A percentile compares a stretch with the other conserved stretches of the same genome.
These are phyloP conservation scores for Trypethelium eluteriae DNA, from an alignment of 495 filamentous ascomycete species.

Conservation along the genomic window DNA sequence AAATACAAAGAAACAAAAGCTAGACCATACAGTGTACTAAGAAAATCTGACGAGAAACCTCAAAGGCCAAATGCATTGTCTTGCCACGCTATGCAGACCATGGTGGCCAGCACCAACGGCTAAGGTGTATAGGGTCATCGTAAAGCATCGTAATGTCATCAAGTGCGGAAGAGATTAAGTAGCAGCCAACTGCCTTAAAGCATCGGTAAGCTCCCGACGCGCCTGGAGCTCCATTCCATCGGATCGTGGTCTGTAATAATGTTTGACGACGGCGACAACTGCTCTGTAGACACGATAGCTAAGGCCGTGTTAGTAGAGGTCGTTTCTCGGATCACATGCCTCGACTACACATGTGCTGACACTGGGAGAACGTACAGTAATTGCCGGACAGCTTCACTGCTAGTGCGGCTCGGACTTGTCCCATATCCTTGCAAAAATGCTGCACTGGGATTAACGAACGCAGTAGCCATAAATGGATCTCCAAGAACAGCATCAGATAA, in stretches of 20 bases:
- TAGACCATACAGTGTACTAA: neutral
- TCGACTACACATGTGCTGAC: conserved; percentile 44
- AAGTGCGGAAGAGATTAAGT: neutral
- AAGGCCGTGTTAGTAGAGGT: neutral
- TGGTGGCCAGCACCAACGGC: neutral
- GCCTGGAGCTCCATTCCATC: conserved; percentile 32
- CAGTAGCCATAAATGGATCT: conserved; percentile 48
- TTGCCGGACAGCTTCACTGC: conserved; percentile 27
- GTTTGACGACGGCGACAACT: conserved; percentile 29
- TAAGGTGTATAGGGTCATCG: neutral
- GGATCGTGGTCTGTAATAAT: conserved; percentile 30
- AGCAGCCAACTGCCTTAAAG: conserved; percentile 31
- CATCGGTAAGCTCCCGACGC: conserved; percentile 30
- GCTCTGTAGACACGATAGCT: conserved; percentile 36
- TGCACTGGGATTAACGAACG: conserved; percentile 41
- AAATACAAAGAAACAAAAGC: neutral
- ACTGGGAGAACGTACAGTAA: conserved; percentile 63
- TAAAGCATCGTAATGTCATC: neutral
- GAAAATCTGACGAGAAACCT: neutral
- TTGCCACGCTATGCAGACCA: neutral
- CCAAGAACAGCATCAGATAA: conserved; percentile 53
- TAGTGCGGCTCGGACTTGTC: conserved; percentile 24
- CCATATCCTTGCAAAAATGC: conserved; percentile 44
- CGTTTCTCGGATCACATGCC: conserved; percentile 28
- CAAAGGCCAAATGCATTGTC: neutral